Base-by-base conservation (phyloP, 495 filamentous ascomycete genomes). In the Chaetomidium leptoderma region DNA sequence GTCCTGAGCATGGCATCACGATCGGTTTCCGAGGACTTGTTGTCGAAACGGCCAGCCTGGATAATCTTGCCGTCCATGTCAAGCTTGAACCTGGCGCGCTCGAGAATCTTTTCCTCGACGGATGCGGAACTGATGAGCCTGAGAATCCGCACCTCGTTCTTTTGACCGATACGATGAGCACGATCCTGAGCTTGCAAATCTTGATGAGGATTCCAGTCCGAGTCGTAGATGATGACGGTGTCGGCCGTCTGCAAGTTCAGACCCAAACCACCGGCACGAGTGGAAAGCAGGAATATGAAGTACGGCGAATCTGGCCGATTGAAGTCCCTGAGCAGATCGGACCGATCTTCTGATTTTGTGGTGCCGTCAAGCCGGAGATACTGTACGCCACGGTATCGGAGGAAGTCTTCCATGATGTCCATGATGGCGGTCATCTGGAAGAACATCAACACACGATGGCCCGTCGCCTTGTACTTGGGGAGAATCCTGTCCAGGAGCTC, bases 351-450 rank as follows among this genome's bases (percentile, higher is more conserved):
- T 0, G 93, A 90, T 70, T 98, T 98, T 19, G 93, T 98, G 5
- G 91, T 90, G 71, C 93, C 93, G 65, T 98, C 93, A 44, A 98
- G 81, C 58, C 93, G 91, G 42, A 98, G 80, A 69, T 96, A 98
- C 54, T 84, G 74, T 61, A 95, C 78, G 27, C 84, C 86, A 44
- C 89, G 83, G 56, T 88, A 84, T 5, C 93, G 88, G 52, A 98
- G 77, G 73, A 93, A 98, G 72, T 98, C 93, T 65, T 98, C 93
- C 95, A 98, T 97, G 70, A 98, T 98, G 71, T 98, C 96, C 93
- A 98, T 98, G 67, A 98, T 98, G 39, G 95, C 90, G 2, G 93
- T 98, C 93, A 98, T 98, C 72, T 98, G 93, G 82, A 98, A 98
- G 82, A 98, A 98, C 87, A 98, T 97, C 67, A 98, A 72, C 48